Percentiles rank a stretch among this genome's conserved stretches.
These are phyloP conservation scores for Ceratocystis destructans DNA, from an alignment of 2,329 filamentous ascomycete species.

Conservation along the genomic window DNA sequence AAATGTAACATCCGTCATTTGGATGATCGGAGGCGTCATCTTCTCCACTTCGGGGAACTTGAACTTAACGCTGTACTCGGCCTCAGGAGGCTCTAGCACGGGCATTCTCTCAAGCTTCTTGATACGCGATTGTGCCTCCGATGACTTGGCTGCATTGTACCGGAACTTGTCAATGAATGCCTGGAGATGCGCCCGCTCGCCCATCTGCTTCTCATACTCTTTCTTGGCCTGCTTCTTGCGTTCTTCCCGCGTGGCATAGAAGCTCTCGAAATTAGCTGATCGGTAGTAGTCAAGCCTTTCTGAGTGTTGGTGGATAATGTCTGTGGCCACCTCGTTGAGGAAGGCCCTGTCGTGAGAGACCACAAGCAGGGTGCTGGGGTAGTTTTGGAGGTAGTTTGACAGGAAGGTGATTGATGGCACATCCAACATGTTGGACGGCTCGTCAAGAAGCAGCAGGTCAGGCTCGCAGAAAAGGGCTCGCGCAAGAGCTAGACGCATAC, in stretches of 20 bases:
- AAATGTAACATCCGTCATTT: constrained; percentile 87
- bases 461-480: constrained; percentile 96
- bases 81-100: constrained; percentile 74
- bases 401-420: constrained; percentile 99
- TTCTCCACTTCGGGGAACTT: constrained; percentile 97
- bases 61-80: constrained; percentile 93
- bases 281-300: constrained; percentile 97
- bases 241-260: constrained; percentile 96
- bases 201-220: constrained; percentile 99
- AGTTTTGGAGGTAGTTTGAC: constrained; percentile 83
- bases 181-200: constrained; percentile 79
- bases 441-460: constrained; percentile 87
- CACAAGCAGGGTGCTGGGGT: constrained; percentile 88
- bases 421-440: constrained; percentile 99
- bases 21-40: constrained; percentile 89
- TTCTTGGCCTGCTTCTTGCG: constrained; percentile 90
- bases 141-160: constrained; percentile 97
- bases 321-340: constrained; percentile 96
- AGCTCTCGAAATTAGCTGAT: constrained; percentile 89
- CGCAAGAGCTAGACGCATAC: constrained; percentile 91
- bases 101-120: constrained; percentile 99
- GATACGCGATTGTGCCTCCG: constrained; percentile 94
- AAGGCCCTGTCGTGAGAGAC: constrained; percentile 99
- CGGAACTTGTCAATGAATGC: constrained; percentile 99
- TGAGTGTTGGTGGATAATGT: constrained; percentile 97